Percentiles rank a stretch among this genome's conserved stretches.
phyloP scores from a whole-genome alignment of 768 basidiomycete species.

The Amanita pallidorosea region DNA sequence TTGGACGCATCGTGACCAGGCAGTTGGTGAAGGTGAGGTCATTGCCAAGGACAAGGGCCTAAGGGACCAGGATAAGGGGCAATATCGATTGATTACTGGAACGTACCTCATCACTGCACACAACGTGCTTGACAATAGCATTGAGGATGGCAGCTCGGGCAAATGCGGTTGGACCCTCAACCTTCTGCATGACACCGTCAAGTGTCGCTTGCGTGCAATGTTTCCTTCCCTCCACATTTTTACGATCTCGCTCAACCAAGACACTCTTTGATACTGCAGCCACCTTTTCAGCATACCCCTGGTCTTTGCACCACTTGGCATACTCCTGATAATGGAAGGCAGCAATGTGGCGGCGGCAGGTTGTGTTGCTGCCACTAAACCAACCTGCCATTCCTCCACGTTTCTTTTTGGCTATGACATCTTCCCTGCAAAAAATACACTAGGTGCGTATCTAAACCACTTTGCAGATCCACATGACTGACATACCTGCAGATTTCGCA shows the following conservation, averaged over 20 bases:
- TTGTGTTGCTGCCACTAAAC: too few species aligned
- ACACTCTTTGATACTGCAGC: background rate
- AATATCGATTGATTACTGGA: background rate
- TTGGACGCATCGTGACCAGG: too few species aligned
- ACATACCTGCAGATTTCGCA: too few species aligned
- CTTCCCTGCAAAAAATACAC: too few species aligned
- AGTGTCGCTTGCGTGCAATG: background rate
- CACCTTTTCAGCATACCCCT: background rate
- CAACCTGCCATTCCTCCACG: too few species aligned
- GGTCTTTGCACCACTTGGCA: background rate
- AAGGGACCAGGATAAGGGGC: background rate
- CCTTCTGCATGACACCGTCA: background rate
- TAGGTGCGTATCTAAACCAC: too few species aligned
- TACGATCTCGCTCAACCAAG: background rate
- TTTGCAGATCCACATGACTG: too few species aligned
- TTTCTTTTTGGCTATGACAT: too few species aligned
- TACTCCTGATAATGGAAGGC: background rate
- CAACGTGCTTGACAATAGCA: background rate
- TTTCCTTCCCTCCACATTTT: too few species aligned
- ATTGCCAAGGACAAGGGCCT: constrained; percentile 9
- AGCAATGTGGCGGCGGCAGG: background rate
- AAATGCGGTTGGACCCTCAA: background rate
- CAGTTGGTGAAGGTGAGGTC: constrained; percentile 18
- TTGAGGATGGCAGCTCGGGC: background rate
- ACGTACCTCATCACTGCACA: background rate